These are phyloP conservation scores for Neospora caninum DNA, from an alignment of 169 alveolate genomes.

Conservation along the genomic window DNA sequence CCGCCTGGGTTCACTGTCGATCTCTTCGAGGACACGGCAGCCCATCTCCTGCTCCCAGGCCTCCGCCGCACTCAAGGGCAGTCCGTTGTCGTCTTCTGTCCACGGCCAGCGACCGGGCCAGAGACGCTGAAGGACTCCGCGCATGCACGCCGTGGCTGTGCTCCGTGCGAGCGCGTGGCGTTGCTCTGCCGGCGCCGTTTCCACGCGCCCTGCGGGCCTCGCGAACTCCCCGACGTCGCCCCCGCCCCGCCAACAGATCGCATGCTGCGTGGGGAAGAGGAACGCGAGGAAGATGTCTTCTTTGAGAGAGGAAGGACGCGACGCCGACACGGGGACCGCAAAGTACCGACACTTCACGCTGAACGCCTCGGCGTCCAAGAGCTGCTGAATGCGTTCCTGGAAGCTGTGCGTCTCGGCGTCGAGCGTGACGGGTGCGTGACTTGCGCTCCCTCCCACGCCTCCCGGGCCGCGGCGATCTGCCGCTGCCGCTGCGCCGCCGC, in stretches of 20 bases:
- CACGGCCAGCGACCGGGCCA: not conserved
- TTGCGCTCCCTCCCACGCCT: not conserved
- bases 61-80: not conserved
- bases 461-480: not conserved
- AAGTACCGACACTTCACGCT: not conserved
- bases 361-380: not conserved
- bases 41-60: not conserved
- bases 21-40: not conserved
- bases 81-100: not conserved
- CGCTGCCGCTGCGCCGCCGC: not conserved
- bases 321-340: not conserved
- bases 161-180: not conserved
- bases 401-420: not conserved
- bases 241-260: not conserved
- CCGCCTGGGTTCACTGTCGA: not conserved
- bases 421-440: not conserved
- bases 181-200: not conserved
- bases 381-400: not conserved
- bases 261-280: conserved; percentile 9
- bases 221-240: not conserved
- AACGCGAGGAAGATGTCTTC: not conserved
- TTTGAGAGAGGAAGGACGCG: not conserved
- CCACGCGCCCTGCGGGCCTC: not conserved
- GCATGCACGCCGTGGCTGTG: not conserved
- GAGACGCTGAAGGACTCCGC: not conserved